These are phyloP conservation scores for Rossbeevera mucosa DNA, from an alignment of 768 basidiomycete species.

Conservation along the genomic window DNA sequence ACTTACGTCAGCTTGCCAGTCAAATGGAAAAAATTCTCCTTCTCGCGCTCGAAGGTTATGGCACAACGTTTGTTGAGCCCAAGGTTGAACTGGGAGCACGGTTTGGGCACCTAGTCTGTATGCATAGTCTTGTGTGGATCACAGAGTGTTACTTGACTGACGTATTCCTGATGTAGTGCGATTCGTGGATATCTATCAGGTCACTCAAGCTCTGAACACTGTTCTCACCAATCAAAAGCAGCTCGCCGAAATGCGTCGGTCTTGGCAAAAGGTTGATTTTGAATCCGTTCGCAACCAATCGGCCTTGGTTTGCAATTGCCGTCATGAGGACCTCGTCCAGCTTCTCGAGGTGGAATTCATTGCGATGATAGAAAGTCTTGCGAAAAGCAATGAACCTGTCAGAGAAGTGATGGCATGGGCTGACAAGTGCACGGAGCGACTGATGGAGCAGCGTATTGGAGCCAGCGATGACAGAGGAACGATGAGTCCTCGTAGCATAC, in stretches of 20 bases:
- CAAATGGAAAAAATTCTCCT: conserved; percentile 91
- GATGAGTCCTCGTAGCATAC: conserved; percentile 81
- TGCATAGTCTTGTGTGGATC: conserved; percentile 32
- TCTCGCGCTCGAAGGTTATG: conserved; percentile 75
- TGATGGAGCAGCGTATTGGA: conserved; percentile 67
- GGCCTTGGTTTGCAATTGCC: conserved; percentile 90
- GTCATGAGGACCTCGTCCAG: conserved; percentile 84
- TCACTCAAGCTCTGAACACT: conserved; percentile 84
- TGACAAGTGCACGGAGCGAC: conserved; percentile 80
- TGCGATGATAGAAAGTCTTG: conserved; percentile 62
- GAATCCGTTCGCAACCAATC: conserved; percentile 90
- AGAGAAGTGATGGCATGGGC: conserved; percentile 89
- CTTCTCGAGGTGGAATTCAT: conserved; percentile 84
- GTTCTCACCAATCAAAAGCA: conserved; percentile 86
- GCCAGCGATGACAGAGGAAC: conserved; percentile 68
- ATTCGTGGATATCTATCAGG: conserved; percentile 89
- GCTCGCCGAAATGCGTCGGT: conserved; percentile 77
- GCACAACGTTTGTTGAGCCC: conserved; percentile 86
- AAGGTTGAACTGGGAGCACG: conserved; percentile 89
- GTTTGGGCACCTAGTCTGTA: conserved; percentile 85
- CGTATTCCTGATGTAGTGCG: conserved; percentile 50
- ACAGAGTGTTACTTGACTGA: conserved; percentile 1
- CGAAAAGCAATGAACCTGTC: conserved; percentile 74
- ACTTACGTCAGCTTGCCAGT: conserved; percentile 74
- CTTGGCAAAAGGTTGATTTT: conserved; percentile 86